A percentile compares a stretch with the other conserved stretches of the same genome.
phyloP scores from a whole-genome alignment of 2,329 filamentous ascomycete genomes.

The Myotisia sp. region DNA sequence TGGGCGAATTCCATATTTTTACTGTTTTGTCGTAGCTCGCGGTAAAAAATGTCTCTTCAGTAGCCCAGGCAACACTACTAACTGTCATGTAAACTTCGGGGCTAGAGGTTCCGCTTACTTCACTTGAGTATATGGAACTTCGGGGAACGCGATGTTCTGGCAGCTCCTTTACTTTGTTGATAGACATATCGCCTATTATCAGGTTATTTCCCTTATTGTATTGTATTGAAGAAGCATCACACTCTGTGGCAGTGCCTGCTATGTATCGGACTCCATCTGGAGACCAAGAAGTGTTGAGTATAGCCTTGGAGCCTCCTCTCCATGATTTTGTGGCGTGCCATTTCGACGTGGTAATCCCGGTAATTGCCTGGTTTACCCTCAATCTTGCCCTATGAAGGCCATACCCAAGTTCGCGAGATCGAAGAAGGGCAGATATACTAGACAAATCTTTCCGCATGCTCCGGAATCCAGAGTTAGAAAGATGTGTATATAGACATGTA shows the following conservation, averaged over 20 bases:
- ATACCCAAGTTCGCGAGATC: slow-evolving; percentile 20
- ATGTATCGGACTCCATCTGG: slow-evolving; percentile 41
- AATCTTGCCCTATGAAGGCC: slow-evolving; percentile 6
- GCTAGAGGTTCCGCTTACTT: slow-evolving; percentile 36
- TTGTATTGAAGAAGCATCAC: slow-evolving; percentile 41
- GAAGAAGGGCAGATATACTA: slow-evolving; percentile 15
- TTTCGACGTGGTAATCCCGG: slow-evolving; percentile 14
- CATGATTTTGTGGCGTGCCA: slow-evolving; percentile 35
- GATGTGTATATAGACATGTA: slow-evolving; percentile 6
- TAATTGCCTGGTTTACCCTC: slow-evolving; percentile 16
- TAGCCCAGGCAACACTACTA: slow-evolving; percentile 39
- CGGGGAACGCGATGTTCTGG: slow-evolving; percentile 38
- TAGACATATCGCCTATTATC: slow-evolving; percentile 35
- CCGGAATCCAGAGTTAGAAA: slow-evolving; percentile 1
- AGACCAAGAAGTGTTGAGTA: slow-evolving; percentile 43
- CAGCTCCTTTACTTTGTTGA: slow-evolving; percentile 36
- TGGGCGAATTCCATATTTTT: slow-evolving; percentile 40
- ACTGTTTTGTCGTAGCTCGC: slow-evolving; percentile 42
- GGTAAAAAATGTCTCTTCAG: slow-evolving; percentile 35
- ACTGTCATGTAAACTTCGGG: slow-evolving; percentile 43
- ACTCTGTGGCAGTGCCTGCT: slow-evolving; percentile 42
- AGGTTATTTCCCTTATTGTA: slow-evolving; percentile 48
- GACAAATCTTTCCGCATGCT: slow-evolving; percentile 1
- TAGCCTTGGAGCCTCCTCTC: slow-evolving; percentile 45
- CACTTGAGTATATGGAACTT: slow-evolving; percentile 22